A percentile compares a stretch with the other conserved stretches of the same genome.
Conservation (phyloP, 495 filamentous ascomycete species). For the Massariosphaeria phaeospora region DNA sequence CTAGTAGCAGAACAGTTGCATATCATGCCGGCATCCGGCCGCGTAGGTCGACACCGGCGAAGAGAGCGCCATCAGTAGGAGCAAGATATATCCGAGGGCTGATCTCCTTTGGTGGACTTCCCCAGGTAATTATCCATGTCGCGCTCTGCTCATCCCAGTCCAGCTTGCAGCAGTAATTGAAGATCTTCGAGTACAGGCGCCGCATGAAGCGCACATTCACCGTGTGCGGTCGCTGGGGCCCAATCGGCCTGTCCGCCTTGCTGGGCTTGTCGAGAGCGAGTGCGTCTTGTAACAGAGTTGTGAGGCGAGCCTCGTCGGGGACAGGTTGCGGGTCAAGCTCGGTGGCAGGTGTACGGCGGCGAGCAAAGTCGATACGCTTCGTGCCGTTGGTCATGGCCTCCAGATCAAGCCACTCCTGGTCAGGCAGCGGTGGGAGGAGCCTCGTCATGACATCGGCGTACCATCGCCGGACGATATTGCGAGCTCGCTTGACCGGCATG, state of each 20-base stretch:
- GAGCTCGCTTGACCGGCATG: conserved; percentile 48
- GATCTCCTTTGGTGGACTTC: neutral
- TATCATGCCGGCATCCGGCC: too few species aligned
- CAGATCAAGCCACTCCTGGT: conserved; percentile 59
- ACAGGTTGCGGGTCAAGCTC: neutral
- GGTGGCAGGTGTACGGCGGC: conserved; percentile 2
- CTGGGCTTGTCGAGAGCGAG: conserved; percentile 13
- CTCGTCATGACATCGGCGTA: conserved; percentile 53
- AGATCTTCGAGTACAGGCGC: conserved; percentile 23
- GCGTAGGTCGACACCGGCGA: conserved; percentile 22
- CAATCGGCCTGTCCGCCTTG: conserved; percentile 12
- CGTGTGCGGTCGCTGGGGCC: conserved; percentile 14
- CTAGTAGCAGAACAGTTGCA: too few species aligned
- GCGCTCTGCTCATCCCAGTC: conserved; percentile 13
- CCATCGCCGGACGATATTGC: conserved; percentile 57
- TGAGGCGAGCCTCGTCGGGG: neutral
- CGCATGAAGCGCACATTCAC: conserved; percentile 24
- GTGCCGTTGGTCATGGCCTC: conserved; percentile 53
- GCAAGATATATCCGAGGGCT: neutral
- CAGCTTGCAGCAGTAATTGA: conserved; percentile 17
- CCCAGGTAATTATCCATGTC: conserved; percentile 27
- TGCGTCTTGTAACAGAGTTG: neutral
- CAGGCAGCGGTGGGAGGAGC: conserved; percentile 68
- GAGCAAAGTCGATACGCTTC: conserved; percentile 43
- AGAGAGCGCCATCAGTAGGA: conserved; percentile 8